A percentile compares a stretch with the other conserved stretches of the same genome.
phyloP scores from a whole-genome alignment of 306 rosid species.

The Mucuna pruriens region DNA sequence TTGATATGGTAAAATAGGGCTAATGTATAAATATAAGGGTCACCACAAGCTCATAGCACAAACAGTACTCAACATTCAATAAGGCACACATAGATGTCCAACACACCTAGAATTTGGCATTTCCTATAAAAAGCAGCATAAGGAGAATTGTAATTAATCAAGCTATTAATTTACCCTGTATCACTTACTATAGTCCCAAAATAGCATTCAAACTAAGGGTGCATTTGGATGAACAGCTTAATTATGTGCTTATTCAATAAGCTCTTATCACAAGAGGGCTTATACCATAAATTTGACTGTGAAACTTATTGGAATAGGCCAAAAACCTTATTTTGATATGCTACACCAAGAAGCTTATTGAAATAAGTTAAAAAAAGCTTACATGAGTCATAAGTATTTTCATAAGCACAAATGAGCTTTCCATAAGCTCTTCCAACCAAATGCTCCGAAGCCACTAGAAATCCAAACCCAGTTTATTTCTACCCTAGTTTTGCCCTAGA shows the following conservation, averaged over 20 bases:
- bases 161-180: background rate
- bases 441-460: background rate
- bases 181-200: background rate
- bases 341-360: background rate
- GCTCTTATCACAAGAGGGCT: background rate
- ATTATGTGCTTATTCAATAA: background rate
- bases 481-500: background rate
- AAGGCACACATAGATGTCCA: constrained; percentile 2
- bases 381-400: background rate
- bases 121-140: background rate
- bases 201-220: background rate
- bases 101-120: background rate
- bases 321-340: background rate
- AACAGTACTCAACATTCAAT: background rate
- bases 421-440: background rate
- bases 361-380: background rate
- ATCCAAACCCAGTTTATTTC: background rate
- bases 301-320: background rate
- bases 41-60: background rate
- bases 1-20: background rate
- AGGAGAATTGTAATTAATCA: background rate
- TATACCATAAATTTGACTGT: background rate
- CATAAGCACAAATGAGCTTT: background rate
- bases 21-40: constrained; percentile 23
- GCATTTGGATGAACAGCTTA: background rate